These are phyloP conservation scores for Leccinum obscurum DNA, from an alignment of 768 basidiomycete species.

Conservation along the genomic window DNA sequence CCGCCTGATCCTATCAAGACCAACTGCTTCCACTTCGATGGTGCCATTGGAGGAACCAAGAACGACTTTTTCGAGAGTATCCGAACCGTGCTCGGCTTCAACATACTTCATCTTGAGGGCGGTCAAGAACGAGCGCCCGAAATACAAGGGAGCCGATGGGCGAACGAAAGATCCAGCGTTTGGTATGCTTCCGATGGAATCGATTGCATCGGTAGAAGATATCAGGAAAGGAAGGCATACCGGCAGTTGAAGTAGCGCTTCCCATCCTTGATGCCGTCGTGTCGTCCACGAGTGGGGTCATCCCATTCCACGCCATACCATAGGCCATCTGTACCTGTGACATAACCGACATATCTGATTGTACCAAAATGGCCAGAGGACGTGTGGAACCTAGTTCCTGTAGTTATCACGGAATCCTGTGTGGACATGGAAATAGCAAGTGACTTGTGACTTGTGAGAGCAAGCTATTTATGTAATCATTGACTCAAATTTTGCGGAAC, in stretches of 20 bases:
- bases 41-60: conserved; percentile 81
- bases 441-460: background rate
- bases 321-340: conserved; percentile 59
- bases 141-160: conserved; percentile 52
- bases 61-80: conserved; percentile 58
- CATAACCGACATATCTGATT: conserved; percentile 64
- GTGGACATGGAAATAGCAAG: conserved; percentile 10
- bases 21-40: conserved; percentile 86
- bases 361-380: conserved; percentile 59
- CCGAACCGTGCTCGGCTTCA: conserved; percentile 54
- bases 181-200: conserved; percentile 44
- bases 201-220: conserved; percentile 9
- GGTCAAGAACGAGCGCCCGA: conserved; percentile 70
- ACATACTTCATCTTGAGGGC: conserved; percentile 81
- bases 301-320: conserved; percentile 99
- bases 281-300: conserved; percentile 78
- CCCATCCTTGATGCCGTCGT: conserved; percentile 80
- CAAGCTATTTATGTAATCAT: conserved; percentile 16
- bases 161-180: conserved; percentile 82
- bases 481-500: conserved; percentile 12
- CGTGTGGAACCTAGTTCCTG: conserved; percentile 56
- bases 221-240: conserved; percentile 41
- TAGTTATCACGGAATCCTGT: conserved; percentile 27
- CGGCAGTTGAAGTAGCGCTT: conserved; percentile 75
- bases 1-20: conserved; percentile 72